Conservation (phyloP, 2,329 filamentous ascomycete genomes). For the Microsporum ferrugineum region DNA sequence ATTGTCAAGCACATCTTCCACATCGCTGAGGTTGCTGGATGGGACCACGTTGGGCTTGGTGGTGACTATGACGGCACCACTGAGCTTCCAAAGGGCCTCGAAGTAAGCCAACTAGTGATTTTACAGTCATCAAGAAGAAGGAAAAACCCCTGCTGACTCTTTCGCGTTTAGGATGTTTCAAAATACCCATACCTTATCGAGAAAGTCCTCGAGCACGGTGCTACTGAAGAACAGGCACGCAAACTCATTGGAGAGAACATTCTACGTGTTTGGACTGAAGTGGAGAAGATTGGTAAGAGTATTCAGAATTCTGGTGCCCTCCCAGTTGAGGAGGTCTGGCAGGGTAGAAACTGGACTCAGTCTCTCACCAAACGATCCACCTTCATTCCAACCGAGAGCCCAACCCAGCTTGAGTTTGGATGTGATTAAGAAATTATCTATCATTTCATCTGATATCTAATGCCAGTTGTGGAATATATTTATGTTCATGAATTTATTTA, state of each 20-base stretch:
- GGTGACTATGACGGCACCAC: slow-evolving; percentile 26
- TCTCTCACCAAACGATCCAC: background rate
- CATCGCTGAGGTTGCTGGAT: slow-evolving; percentile 23
- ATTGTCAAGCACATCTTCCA: slow-evolving; percentile 32
- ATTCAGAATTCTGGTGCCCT: slow-evolving; percentile 13
- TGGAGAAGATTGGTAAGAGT: slow-evolving; percentile 12
- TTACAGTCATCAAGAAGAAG: background rate
- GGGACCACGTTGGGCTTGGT: slow-evolving; percentile 28
- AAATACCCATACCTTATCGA: slow-evolving; percentile 18
- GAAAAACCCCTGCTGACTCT: background rate
- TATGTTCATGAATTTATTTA: background rate
- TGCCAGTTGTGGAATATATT: background rate
- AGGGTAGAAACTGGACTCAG: slow-evolving; percentile 10
- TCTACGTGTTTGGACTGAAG: slow-evolving; percentile 19
- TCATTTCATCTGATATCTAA: background rate
- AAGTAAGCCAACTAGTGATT: slow-evolving; percentile 10
- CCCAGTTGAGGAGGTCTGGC: slow-evolving; percentile 16
- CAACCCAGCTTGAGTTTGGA: background rate
- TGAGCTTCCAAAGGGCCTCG: slow-evolving; percentile 17
- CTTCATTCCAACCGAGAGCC: background rate
- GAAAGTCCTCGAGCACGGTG: slow-evolving; percentile 27
- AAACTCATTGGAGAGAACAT: slow-evolving; percentile 32
- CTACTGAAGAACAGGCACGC: slow-evolving; percentile 29
- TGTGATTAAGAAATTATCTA: background rate
- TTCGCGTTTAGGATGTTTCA: slow-evolving; percentile 17